Base-by-base conservation (phyloP, 768 basidiomycete genomes). In the Gymnopilus junonius region DNA sequence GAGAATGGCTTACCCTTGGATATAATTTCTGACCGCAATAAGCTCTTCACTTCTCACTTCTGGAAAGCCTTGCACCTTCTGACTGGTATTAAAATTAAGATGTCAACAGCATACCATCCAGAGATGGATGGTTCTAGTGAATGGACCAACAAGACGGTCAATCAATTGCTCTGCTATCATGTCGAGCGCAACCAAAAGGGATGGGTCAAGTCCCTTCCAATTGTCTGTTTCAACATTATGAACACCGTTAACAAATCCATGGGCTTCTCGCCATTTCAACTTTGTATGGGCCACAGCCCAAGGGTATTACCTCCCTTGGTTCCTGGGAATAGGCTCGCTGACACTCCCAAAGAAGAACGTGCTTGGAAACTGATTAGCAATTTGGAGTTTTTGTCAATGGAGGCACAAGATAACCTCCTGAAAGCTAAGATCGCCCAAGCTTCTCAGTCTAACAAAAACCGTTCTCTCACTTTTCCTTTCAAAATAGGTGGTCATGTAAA, bases 231-330 rank as follows among this genome's bases (percentile, higher is more conserved):
- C n/a, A n/a, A n/a, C n/a, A n/a, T n/a, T n/a, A n/a, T n/a, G n/a
- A n/a, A n/a, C n/a, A n/a, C n/a, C n/a, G n/a, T n/a, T n/a, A n/a
- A n/a, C n/a, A n/a, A n/a, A n/a, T n/a, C n/a, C n/a, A n/a, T n/a
- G n/a, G 74, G 76, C 0, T 76, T 71, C 42, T 70, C 70, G 0
- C 69, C 66, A 0, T 80, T 80, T 39, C 73, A 77, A 39, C 67
- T 79, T 0, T 58, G 67, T 8, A 23, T 67, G 4, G 73, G 78
- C 0, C 46, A 54, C 1, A 66, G 65, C 0, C 75, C 75, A 0
- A 57, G 65, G 0, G n/a, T 21, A 8, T 21, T 67, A 14, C 65
- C 65, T 20, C 50, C 65, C 1, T 15, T 65, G n/a, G 21, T 57
- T 29, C 10, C 35, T 0, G 1, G 11, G 29, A 20, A 0, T n/a